Base-by-base conservation (phyloP, 2,329 filamentous ascomycete genomes). In the Stromatinia cepivora region DNA sequence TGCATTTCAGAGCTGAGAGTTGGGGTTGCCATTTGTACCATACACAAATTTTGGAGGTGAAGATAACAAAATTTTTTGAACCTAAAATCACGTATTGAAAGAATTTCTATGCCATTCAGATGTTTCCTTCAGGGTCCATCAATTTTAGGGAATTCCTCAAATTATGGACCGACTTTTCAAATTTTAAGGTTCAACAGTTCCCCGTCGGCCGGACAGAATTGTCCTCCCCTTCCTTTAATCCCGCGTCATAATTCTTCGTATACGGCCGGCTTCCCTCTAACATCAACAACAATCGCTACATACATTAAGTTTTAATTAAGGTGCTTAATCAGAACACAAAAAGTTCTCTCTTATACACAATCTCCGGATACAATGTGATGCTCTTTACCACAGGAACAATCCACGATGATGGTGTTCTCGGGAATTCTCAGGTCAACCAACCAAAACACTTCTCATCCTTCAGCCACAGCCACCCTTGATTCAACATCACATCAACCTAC, bases 351-450 rank as follows among this genome's bases (percentile, higher is more conserved):
- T 25, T n/a, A 42, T 34, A 53, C 22, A 28, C 22, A 36, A 8
- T 36, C 25, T 36, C 42, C 7, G 66, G 66, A 68, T 62, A 68
- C 66, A 68, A 68, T 68, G 66, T 68, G 50, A 68, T 62, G 64
- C 66, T 64, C 46, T 34, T 57, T 57, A 56, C 48, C 48, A 68
- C 46, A 68, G 45, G 56, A 50, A 52, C 34, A 61, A 45, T 67
- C 78, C 78, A 78, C 73, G 78, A 81, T 78, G 76, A 86, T 85
- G 84, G 82, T 82, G 69, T 81, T 85, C 73, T 80, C 82, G 71
- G 81, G 80, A 72, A 81, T 85, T 75, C 82, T 85, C 75, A 78
- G 78, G 72, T 77, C 81, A 71, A 79, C 82, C 73, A 78, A 76
- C 77, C 81, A 82, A 65, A 73, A 73, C 61, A 25, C 48, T 52